These are phyloP conservation scores for Plantago ovata DNA, from an alignment of 257 asterid species.

Conservation along the genomic window DNA sequence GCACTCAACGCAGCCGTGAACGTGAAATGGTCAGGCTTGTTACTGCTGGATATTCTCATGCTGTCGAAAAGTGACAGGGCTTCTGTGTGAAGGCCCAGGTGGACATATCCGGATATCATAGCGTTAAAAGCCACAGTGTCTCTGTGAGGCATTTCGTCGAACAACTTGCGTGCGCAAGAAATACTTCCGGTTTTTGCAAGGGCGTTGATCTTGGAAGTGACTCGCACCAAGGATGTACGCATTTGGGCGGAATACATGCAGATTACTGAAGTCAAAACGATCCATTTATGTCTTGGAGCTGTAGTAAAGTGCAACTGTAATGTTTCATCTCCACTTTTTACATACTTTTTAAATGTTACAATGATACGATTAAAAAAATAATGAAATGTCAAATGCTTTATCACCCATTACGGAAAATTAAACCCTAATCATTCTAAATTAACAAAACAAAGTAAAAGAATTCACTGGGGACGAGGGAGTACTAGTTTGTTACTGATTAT, in stretches of 20 bases:
- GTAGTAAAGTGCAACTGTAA: too few relatives aligned
- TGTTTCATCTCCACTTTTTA: too few relatives aligned
- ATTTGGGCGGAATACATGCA: slow-evolving; percentile 19
- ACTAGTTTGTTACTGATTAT: too few relatives aligned
- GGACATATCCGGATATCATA: slow-evolving; percentile 59
- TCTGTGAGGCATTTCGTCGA: slow-evolving; percentile 59
- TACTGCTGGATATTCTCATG: slow-evolving; percentile 43
- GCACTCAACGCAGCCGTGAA: slow-evolving; percentile 50
- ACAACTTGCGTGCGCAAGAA: slow-evolving; percentile 48
- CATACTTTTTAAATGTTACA: too few relatives aligned
- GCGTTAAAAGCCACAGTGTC: slow-evolving; percentile 72
- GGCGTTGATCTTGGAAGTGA: slow-evolving; percentile 43
- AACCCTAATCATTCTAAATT: too few relatives aligned
- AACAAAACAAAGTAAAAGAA: too few relatives aligned
- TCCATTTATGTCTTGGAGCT: slow-evolving; percentile 15
- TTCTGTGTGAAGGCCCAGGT: slow-evolving; percentile 46
- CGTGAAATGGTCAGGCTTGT: slow-evolving; percentile 54
- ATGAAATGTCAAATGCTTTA: too few relatives aligned
- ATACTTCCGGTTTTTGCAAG: slow-evolving; percentile 53
- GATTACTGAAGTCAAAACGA: slow-evolving; percentile 11
- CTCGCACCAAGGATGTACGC: slow-evolving; percentile 41
- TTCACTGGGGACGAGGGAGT: too few relatives aligned
- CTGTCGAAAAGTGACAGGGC: slow-evolving; percentile 38
- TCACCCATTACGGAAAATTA: too few relatives aligned
- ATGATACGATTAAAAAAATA: too few relatives aligned